These are phyloP conservation scores for Onygena corvina DNA, from an alignment of 2,329 filamentous ascomycete species.

Conservation along the genomic window DNA sequence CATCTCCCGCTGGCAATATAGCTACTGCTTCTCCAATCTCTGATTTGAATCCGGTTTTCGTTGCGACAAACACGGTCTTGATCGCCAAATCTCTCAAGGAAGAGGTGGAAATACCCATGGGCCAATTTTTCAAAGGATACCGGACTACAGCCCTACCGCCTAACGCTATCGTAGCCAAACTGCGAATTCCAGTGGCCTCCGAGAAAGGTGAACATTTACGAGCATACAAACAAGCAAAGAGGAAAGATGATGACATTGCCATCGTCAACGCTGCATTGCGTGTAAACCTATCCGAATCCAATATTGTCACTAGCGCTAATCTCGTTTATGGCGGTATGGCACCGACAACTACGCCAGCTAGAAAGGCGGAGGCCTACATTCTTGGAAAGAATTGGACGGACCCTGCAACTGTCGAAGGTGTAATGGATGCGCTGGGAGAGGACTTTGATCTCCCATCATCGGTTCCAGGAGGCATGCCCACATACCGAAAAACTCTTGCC, in stretches of 20 bases:
- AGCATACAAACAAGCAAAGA: slow-evolving; percentile 90
- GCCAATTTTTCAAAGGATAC: slow-evolving; percentile 85
- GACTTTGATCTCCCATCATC: slow-evolving; percentile 85
- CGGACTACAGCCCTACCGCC: slow-evolving; percentile 66
- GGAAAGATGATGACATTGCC: slow-evolving; percentile 96
- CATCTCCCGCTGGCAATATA: slow-evolving; percentile 86
- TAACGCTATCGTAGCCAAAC: slow-evolving; percentile 72
- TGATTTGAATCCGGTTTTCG: slow-evolving; percentile 86
- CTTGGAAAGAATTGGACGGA: slow-evolving; percentile 68
- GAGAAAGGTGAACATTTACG: slow-evolving; percentile 71
- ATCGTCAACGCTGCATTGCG: slow-evolving; percentile 85
- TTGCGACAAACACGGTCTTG: slow-evolving; percentile 71
- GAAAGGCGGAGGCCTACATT: slow-evolving; percentile 61
- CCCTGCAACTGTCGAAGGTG: slow-evolving; percentile 70
- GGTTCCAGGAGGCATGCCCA: slow-evolving; percentile 94
- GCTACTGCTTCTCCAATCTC: slow-evolving; percentile 93
- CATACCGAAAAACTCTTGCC: slow-evolving; percentile 81
- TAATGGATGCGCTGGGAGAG: slow-evolving; percentile 75
- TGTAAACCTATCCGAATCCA: slow-evolving; percentile 55
- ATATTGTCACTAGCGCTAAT: slow-evolving; percentile 60
- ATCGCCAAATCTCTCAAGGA: slow-evolving; percentile 64
- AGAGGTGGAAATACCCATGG: slow-evolving; percentile 80
- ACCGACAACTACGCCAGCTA: slow-evolving; percentile 76
- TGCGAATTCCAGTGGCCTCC: slow-evolving; percentile 68
- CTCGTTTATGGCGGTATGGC: slow-evolving; percentile 95